Evolutionary conservation across 768 basidiomycete species (phyloP).

Genomic region (Atractiella rhizophila): DNA sequence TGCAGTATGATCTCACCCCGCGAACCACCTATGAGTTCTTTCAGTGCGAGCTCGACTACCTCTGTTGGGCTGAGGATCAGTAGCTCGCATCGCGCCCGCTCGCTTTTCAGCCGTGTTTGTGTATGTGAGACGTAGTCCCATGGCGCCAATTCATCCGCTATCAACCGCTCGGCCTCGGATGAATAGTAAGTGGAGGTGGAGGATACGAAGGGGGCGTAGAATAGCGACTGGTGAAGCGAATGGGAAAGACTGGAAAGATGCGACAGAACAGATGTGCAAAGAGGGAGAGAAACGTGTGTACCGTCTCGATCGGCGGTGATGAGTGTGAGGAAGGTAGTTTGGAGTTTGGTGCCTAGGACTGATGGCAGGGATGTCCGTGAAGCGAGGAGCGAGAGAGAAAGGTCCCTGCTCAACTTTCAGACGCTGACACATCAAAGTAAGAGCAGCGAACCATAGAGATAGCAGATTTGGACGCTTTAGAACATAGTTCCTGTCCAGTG

Average conservation of each 20-base stretch:
- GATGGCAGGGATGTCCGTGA: not conserved
- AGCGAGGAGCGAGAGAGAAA: conserved; percentile 26
- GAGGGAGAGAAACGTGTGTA: too few relatives aligned
- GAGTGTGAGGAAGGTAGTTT: conserved; percentile 64
- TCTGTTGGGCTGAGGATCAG: conserved; percentile 27
- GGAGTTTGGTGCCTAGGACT: conserved; percentile 60
- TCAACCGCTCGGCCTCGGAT: conserved; percentile 40
- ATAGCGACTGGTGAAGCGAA: conserved; percentile 45
- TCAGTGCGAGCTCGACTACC: conserved; percentile 22
- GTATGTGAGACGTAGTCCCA: conserved; percentile 33
- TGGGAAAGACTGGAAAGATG: conserved; percentile 18
- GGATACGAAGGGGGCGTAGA: conserved; percentile 51
- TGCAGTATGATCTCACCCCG: conserved; percentile 15
- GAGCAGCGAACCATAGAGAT: conserved; percentile 28
- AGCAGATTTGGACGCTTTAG: conserved; percentile 22
- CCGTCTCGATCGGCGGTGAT: too few relatives aligned
- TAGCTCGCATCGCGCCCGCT: conserved; percentile 29
- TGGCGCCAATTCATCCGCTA: conserved; percentile 48
- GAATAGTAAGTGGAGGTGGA: conserved; percentile 56
- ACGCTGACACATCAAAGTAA: not conserved
- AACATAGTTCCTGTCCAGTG: conserved; percentile 45
- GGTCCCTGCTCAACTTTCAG: conserved; percentile 19
- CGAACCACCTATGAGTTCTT: not conserved
- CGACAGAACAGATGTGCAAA: conserved; percentile 21
- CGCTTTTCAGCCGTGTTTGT: conserved; percentile 49